These are phyloP conservation scores for Vickermania spadyakhi DNA, from an alignment of 208 protist species.

Conservation along the genomic window DNA sequence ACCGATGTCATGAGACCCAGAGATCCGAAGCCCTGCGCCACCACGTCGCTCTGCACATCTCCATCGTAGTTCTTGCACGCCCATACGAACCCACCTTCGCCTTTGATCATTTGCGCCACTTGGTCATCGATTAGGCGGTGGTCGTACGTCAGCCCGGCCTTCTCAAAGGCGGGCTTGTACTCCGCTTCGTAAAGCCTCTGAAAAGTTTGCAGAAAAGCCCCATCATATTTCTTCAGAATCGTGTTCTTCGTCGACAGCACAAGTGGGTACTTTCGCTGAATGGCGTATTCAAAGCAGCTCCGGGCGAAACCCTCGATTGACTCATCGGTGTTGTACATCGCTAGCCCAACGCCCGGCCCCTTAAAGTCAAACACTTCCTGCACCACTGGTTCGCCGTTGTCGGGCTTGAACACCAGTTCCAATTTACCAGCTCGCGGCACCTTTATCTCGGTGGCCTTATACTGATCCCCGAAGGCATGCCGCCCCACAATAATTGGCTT, in stretches of 20 bases:
- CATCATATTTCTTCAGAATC: conserved; percentile 97
- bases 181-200: conserved; percentile 88
- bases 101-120: conserved; percentile 94
- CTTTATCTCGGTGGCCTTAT: conserved; percentile 90
- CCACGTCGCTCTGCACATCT: conserved; percentile 97
- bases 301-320: conserved; percentile 94
- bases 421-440: conserved; percentile 83
- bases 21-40: conserved; percentile 96
- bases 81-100: conserved; percentile 93
- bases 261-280: conserved; percentile 85
- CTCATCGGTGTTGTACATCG: conserved; percentile 96
- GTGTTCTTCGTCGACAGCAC: conserved; percentile 97
- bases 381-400: conserved; percentile 52
- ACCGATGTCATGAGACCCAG: conserved; percentile 98
- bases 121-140: conserved; percentile 98
- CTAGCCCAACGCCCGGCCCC: conserved; percentile 79
- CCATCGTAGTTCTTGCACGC: conserved; percentile 99
- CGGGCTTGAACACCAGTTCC: conserved; percentile 90
- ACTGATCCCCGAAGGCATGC: conserved; percentile 96
- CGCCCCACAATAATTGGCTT: conserved; percentile 95
- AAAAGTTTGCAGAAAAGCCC: conserved; percentile 96
- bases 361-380: conserved; percentile 89
- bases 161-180: conserved; percentile 86
- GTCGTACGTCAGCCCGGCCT: conserved; percentile 85
- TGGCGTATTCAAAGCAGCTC: conserved; percentile 92